phyloP scores from a whole-genome alignment of 164 flowering plant genomes.

The Cinnamomum micranthum region DNA sequence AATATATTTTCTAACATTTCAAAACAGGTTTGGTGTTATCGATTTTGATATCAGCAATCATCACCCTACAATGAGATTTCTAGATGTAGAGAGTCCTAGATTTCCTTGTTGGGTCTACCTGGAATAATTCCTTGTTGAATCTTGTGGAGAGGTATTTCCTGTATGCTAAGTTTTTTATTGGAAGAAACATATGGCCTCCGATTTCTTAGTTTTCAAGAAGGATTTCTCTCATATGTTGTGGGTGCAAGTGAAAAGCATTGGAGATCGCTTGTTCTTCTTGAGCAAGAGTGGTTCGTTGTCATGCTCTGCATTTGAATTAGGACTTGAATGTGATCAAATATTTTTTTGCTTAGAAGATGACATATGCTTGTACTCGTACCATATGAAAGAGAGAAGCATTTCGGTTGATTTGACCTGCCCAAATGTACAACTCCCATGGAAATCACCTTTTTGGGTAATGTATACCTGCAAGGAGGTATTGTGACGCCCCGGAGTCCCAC shows the following conservation, averaged over 20 bases:
- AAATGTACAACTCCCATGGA: background rate
- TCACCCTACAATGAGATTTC: background rate
- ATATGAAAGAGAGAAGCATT: background rate
- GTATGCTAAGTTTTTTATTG: background rate
- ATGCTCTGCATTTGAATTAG: background rate
- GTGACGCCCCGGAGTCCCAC: accelerated
- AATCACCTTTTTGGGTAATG: background rate
- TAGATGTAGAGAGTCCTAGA: background rate
- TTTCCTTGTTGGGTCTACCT: background rate
- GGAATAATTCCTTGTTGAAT: background rate
- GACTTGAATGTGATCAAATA: background rate
- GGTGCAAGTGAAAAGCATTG: constrained; percentile 6
- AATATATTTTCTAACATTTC: too few relatives aligned
- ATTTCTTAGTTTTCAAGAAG: background rate
- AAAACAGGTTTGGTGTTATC: background rate
- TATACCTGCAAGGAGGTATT: background rate
- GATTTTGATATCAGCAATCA: background rate
- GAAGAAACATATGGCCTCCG: background rate
- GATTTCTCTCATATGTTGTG: background rate
- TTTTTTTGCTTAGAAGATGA: background rate
- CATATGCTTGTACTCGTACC: background rate
- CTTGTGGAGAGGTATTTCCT: background rate
- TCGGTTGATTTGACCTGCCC: background rate
- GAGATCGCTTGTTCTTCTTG: constrained; percentile 1
- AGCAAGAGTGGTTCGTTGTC: background rate